Base-by-base conservation (phyloP, 2,329 filamentous ascomycete genomes). In the Domatiomyces catenatus region DNA sequence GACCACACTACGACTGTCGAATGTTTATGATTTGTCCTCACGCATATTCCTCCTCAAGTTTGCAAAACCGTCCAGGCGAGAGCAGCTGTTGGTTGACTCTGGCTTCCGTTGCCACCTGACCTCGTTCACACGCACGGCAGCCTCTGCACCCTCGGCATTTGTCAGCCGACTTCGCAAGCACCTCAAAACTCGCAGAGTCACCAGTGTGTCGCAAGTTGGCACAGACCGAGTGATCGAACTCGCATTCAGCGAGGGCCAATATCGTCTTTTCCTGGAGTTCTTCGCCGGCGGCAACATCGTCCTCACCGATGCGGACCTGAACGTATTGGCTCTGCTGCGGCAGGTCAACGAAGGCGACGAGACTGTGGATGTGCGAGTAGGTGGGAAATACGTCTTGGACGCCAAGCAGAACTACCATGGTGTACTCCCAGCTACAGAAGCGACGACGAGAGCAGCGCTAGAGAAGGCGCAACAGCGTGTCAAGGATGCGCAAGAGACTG, bases 11-110 rank as follows among this genome's bases (percentile, higher is more conserved):
- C 85, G 92, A 56, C 77, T 96, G 48, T 80, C 86, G 55, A 98
- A 98, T 64, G 83, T 95, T 65, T 96, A 98, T 71, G 92, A 98
- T 66, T 79, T 98, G 53, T 94, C 87, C 24, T 58, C 46, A 26
- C 88, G 90, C 64, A 95, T 96, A 63, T 86, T 96, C 63, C 81
- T 96, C 22, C 77, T 98, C 67, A 96, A 95, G 65, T 92, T 98
- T 64, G 81, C 88, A 50, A 94, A 92, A 66, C 87, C 90, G 44
- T 83, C 90, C 62, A 77, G 83, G 58, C 88, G 89, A 67, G 83
- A 92, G 64, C 90, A 96, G 66, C 75, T 98, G 24, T 74, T 98
- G 48, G 80, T 98, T 60, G 92, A 98, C 66, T 92, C 86, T 1
- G 92, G 92, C 26, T 98, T 98, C 67, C 87, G 92, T 63, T 93